Percentiles rank a stretch among this genome's conserved stretches.
Evolutionary conservation across 208 protist species (phyloP).

Genomic region (Naegleria lovaniensis): DNA sequence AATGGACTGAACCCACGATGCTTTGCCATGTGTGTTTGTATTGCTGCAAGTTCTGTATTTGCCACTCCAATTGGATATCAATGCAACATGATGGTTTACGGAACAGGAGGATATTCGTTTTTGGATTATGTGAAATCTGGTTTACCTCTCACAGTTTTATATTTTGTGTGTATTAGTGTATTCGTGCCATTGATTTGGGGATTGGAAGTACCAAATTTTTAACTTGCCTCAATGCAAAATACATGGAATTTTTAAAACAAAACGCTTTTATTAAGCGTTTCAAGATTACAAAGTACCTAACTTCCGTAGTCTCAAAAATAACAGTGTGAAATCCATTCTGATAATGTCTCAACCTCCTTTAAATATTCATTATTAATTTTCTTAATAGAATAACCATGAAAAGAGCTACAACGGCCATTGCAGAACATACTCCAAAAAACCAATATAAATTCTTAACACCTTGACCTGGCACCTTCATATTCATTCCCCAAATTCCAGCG

Average conservation of each 20-base stretch:
- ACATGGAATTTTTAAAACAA: too few species aligned
- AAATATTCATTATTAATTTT: too few species aligned
- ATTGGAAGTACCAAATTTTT: neutral
- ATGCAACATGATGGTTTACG: neutral
- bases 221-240: too few species aligned
- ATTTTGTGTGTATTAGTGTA: neutral
- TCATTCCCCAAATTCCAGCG: constrained; percentile 14
- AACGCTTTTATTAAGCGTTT: too few species aligned
- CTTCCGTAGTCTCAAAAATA: too few species aligned
- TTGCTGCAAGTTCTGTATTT: neutral
- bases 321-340: too few species aligned
- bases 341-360: too few species aligned
- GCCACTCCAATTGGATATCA: constrained; percentile 1
- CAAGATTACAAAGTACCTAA: too few species aligned
- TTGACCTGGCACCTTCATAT: neutral
- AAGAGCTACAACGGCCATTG: neutral
- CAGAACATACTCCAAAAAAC: neutral
- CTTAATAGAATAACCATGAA: neutral
- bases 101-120: neutral
- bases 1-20: neutral
- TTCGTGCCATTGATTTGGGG: neutral
- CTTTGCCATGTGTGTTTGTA: neutral
- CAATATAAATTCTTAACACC: neutral
- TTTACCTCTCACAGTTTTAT: neutral
- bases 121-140: constrained; percentile 13